These are phyloP conservation scores for Oehlia diaphana DNA, from an alignment of 192 early-diverging fungal species.

Conservation along the genomic window DNA sequence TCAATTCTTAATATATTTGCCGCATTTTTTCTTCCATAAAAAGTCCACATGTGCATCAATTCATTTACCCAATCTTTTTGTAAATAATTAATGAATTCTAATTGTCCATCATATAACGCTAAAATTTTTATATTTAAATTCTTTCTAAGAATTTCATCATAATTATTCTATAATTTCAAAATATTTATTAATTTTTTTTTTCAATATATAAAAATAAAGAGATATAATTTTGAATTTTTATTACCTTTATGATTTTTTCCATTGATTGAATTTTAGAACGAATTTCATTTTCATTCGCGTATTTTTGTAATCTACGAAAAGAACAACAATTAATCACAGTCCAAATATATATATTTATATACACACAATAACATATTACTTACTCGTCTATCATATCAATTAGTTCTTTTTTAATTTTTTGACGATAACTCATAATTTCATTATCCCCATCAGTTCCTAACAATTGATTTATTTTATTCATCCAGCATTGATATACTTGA, in stretches of 20 bases:
- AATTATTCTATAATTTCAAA: not conserved
- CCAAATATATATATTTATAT: not conserved
- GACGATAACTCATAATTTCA: not conserved
- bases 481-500: slow-evolving; percentile 1
- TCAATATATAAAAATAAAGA: not conserved
- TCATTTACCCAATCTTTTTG: not conserved
- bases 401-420: not conserved
- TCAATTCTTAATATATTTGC: not conserved
- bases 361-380: not conserved
- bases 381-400: not conserved
- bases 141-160: not conserved
- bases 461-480: not conserved
- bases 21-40: not conserved
- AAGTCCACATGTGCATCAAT: slow-evolving; percentile 4
- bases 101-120: slow-evolving; percentile 10
- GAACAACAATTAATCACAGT: not conserved
- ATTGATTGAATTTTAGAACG: not conserved
- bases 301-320: not conserved
- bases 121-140: not conserved
- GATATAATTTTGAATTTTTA: not conserved
- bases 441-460: not conserved
- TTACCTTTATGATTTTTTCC: not conserved
- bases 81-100: slow-evolving; percentile 1
- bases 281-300: not conserved
- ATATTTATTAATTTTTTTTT: not conserved